Evolutionary conservation across 257 asterid species (phyloP), one percentile per base, ranked within the genome.

Genomic region (Voacanga thouarsii): DNA sequence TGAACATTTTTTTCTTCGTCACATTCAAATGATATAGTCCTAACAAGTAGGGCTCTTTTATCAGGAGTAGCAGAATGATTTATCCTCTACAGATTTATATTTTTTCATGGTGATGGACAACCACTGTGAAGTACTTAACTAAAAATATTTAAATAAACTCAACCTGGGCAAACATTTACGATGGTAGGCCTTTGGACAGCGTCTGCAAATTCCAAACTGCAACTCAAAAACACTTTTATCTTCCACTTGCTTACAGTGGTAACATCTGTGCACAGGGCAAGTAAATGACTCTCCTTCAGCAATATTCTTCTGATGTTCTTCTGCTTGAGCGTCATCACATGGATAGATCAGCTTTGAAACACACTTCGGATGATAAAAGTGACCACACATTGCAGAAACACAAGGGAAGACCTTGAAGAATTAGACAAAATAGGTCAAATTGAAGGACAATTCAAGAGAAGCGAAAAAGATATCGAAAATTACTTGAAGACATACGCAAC

Each of bases 151-250:
- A 56, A 75, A 71, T 77, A 77, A 80, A 21, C 21, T 50, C 15
- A 80, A 91, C 94, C 93, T 88, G 77, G 94, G 97, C 83, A 91
- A 86, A 84, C 97, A 91, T 89, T 89, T 89, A 77, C 90, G 84
- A 47, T 89, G 97, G 80, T 89, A 91, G 74, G 92, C 91, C 86
- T 71, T 91, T 39, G 94, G 97, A 81, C 97, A 91, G 70, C 93
- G 92, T 75, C 97, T 84, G 83, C 97, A 91, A 79, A 89, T 60
- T 64, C 94, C 94, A 81, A 91, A 91, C 76, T 87, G 90, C 90
- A 88, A 69, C 37, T 87, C 90, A 66, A n/a, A 45, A 57, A 59
- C 76, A 80, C 78, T 87, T 67, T 83, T 88, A 77, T 89, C 85
- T 85, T 91, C 97, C 57, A 84, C 90, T 88, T 82, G 81, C 78